Percentiles rank a stretch among this genome's conserved stretches.
These are phyloP conservation scores for Aegilops longissima DNA, from an alignment of 176 grass and related monocot genomes.

Conservation along the genomic window DNA sequence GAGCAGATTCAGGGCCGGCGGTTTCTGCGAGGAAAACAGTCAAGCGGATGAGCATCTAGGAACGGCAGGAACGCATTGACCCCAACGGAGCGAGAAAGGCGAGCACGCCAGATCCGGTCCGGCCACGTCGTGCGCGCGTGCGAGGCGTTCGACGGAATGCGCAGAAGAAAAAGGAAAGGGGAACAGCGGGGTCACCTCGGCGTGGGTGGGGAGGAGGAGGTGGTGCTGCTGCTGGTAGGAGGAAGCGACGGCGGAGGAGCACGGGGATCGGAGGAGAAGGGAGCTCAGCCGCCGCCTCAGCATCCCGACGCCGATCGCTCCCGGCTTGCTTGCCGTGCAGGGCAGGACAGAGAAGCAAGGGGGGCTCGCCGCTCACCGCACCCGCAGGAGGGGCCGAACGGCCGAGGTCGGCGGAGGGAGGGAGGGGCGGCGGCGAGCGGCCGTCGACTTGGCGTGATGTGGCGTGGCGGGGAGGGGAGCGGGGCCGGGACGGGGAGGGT, in stretches of 20 bases:
- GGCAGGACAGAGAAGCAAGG: not conserved
- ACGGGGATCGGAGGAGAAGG: slow-evolving; percentile 20
- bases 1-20: slow-evolving; percentile 10
- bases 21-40: slow-evolving; percentile 12
- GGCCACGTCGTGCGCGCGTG: not conserved
- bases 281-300: slow-evolving; percentile 33
- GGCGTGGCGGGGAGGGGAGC: not conserved
- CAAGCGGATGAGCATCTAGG: not conserved
- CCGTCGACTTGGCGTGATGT: not conserved
- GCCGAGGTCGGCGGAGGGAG: not conserved
- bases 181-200: not conserved
- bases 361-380: not conserved
- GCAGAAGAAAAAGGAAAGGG: not conserved
- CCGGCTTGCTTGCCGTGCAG: not conserved
- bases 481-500: not conserved
- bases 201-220: not conserved
- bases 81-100: not conserved
- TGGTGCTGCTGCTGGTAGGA: not conserved
- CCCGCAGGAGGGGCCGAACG: not conserved
- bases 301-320: slow-evolving; percentile 24
- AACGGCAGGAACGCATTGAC: not conserved
- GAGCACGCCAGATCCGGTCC: not conserved
- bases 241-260: not conserved
- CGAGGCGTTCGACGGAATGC: slow-evolving; percentile 12
- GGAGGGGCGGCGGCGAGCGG: not conserved